phyloP scores from a whole-genome alignment of 768 basidiomycete species.

The Xerocomellus intermedius region DNA sequence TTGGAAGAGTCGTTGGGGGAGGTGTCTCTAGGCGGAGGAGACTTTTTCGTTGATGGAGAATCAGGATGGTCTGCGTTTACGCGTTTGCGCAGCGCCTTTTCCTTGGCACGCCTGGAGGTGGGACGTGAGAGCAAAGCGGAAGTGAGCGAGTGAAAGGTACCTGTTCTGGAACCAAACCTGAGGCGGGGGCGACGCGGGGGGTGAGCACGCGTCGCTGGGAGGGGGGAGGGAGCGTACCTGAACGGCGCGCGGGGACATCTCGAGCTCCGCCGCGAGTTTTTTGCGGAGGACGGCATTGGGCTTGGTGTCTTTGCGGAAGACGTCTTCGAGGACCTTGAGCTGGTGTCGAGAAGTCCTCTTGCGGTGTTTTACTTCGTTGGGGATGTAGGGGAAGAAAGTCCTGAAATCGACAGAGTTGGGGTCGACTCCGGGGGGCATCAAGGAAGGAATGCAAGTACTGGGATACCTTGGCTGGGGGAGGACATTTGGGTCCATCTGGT shows the following conservation, averaged over 20 bases:
- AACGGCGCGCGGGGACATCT: slow-evolving; percentile 93
- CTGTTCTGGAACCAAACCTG: slow-evolving; percentile 94
- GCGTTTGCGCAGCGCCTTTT: slow-evolving; percentile 67
- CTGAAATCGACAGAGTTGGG: slow-evolving; percentile 70
- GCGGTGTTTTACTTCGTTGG: slow-evolving; percentile 92
- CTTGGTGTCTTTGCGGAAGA: slow-evolving; percentile 88
- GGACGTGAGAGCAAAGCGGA: slow-evolving; percentile 13
- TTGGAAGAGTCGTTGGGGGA: slow-evolving; percentile 31
- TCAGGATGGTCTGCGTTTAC: slow-evolving; percentile 25
- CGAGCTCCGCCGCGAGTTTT: slow-evolving; percentile 75
- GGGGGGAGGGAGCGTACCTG: slow-evolving; percentile 59
- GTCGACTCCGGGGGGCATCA: slow-evolving; percentile 56
- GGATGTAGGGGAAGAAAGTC: slow-evolving; percentile 84
- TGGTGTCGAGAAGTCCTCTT: slow-evolving; percentile 87
- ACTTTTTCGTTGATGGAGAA: slow-evolving; percentile 10
- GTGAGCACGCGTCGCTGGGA: slow-evolving; percentile 19
- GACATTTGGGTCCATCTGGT: slow-evolving; percentile 27
- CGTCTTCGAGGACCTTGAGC: slow-evolving; percentile 83
- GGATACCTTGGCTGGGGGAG: slow-evolving; percentile 30
- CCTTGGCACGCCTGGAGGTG: slow-evolving; percentile 70
- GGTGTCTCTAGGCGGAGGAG: slow-evolving; percentile 17
- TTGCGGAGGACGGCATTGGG: slow-evolving; percentile 82
- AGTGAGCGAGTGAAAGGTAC: slow-evolving; percentile 35
- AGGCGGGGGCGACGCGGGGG: slow-evolving; percentile 15
- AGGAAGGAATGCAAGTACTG: slow-evolving; percentile 44